These are phyloP conservation scores for Lentinula edodes DNA, from an alignment of 768 basidiomycete species.

Conservation along the genomic window DNA sequence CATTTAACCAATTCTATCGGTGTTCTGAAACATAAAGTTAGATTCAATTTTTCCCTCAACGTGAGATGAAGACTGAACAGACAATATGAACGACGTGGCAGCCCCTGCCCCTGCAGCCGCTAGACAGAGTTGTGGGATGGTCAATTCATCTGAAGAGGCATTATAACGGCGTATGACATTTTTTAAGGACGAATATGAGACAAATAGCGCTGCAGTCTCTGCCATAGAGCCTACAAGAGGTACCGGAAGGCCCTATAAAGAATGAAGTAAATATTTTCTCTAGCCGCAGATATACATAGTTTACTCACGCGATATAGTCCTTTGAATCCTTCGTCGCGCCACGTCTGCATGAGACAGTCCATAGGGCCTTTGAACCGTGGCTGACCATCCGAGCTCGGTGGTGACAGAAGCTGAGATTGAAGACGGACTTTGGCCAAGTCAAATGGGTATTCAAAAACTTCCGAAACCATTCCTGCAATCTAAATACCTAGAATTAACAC, in stretches of 20 bases:
- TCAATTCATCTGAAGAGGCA: conserved; percentile 31
- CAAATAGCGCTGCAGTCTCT: conserved; percentile 86
- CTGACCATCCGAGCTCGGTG: conserved; percentile 30
- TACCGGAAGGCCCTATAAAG: conserved; percentile 77
- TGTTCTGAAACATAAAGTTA: conserved; percentile 93
- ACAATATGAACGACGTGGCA: conserved; percentile 84
- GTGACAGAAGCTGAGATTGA: conserved; percentile 82
- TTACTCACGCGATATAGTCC: conserved; percentile 80
- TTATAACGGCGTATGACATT: conserved; percentile 41
- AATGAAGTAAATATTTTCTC: conserved; percentile 2
- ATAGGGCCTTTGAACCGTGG: conserved; percentile 76
- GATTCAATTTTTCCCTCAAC: neutral
- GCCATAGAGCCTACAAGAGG: conserved; percentile 90
- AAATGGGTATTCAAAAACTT: conserved; percentile 89
- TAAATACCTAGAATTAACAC: neutral
- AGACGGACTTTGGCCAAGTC: conserved; percentile 93
- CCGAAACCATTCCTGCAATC: conserved; percentile 74
- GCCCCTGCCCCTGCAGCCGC: conserved; percentile 88
- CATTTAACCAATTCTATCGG: conserved; percentile 89
- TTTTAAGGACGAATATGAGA: conserved; percentile 78
- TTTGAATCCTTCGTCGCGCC: conserved; percentile 70
- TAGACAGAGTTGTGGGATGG: conserved; percentile 65
- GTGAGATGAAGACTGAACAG: conserved; percentile 22
- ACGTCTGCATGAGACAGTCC: conserved; percentile 83
- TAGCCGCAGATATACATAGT: neutral